Evolutionary conservation across 352 stramenopile species (phyloP).

Genomic region (Pythium aristosporum): DNA sequence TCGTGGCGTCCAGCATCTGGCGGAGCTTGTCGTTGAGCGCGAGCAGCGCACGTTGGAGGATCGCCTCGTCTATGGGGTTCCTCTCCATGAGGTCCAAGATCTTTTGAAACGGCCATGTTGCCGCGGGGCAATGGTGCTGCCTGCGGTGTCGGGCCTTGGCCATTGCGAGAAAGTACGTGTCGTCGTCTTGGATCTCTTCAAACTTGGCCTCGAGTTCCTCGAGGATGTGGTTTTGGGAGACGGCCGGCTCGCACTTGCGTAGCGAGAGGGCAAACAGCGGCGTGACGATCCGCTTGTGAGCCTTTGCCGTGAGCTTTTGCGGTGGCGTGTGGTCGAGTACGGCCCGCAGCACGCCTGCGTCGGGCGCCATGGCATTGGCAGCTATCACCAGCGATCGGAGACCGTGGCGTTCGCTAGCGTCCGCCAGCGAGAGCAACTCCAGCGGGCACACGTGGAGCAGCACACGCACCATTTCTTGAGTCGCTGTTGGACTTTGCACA

Average conservation of each 20-base stretch:
- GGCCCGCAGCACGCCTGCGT: slow-evolving; percentile 34
- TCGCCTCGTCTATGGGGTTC: slow-evolving; percentile 60
- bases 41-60: slow-evolving; percentile 55
- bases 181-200: slow-evolving; percentile 50
- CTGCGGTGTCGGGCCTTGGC: slow-evolving; percentile 54
- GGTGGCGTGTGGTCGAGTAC: slow-evolving; percentile 39
- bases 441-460: slow-evolving; percentile 39
- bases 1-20: slow-evolving; percentile 23
- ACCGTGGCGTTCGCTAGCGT: slow-evolving; percentile 37
- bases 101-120: slow-evolving; percentile 41
- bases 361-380: slow-evolving; percentile 27
- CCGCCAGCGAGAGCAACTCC: slow-evolving; percentile 19
- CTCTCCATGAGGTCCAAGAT: slow-evolving; percentile 58
- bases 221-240: slow-evolving; percentile 29
- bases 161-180: slow-evolving; percentile 53
- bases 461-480: slow-evolving; percentile 24
- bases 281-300: slow-evolving; percentile 29
- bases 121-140: slow-evolving; percentile 51
- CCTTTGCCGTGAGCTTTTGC: slow-evolving; percentile 18
- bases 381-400: slow-evolving; percentile 49
- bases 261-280: slow-evolving; percentile 51
- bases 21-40: slow-evolving; percentile 62
- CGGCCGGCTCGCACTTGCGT: slow-evolving; percentile 29
- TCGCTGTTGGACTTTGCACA: slow-evolving; percentile 25
- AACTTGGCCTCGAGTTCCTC: slow-evolving; percentile 40